Evolutionary conservation across 257 asterid species (phyloP), one percentile per base, ranked within the genome.

Genomic region (Misopates orontium): DNA sequence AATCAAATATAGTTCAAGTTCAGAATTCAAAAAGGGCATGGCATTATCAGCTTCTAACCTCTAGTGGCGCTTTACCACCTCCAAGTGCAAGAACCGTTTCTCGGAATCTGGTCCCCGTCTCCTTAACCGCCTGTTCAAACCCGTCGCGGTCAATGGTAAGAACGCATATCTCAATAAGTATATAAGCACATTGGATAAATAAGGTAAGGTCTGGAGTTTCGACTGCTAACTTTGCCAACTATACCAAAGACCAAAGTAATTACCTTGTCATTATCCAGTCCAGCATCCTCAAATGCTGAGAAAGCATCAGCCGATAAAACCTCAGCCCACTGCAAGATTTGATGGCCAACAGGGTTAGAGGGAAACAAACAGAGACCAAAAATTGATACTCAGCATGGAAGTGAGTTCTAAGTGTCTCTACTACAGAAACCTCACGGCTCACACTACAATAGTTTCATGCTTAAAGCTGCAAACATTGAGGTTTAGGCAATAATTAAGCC

Each of bases 251-350:
- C n/a, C n/a, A n/a, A 50, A 14, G 42, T 36, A 36, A 9, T 31
- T 80, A 94, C 99, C 97, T 80, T 73, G 49, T 86, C 97, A 71
- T 94, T 71, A 18, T 84, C 76, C 71, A 94, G 72, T 66, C 99
- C 97, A 42, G 67, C 99, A 45, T 94, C 99, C 73, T 94, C 99
- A 47, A 94, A 90, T 47, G 99, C 99, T 49, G 99, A 94, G 82
- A 94, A 94, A 24, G 99, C 99, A 84, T 94, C 99, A 10, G 99
- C 99, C 7, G 99, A 94, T 79, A 94, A 77, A 66, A 94, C 99
- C 83, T 94, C 99, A 45, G 99, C 99, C 99, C 99, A 94, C 99
- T 94, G 87, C 80, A 84, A 67, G 65, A 44, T 68, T 76, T 60
- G 41, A 53, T 40, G 73, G 67, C 44, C 19, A 62, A 23, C 17